Percentiles rank a stretch among this genome's conserved stretches.
phyloP scores from a whole-genome alignment of 371 early-diverging fungal genomes.

The Ecytonucleospora hepatopenaei region DNA sequence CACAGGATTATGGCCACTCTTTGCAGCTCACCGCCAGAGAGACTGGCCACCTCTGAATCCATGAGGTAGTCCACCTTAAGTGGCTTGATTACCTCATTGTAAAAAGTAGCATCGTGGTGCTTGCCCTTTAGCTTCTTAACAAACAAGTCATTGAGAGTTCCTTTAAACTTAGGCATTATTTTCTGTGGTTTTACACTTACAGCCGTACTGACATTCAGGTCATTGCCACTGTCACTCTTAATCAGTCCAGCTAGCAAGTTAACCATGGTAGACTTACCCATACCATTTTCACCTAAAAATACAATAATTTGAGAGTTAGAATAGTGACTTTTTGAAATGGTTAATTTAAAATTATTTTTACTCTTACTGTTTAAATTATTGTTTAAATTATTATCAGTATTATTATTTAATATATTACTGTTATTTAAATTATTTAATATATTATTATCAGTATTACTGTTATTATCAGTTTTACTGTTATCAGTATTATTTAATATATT shows the following conservation, averaged over 20 bases:
- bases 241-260: slow-evolving; percentile 78
- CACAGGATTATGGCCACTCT: slow-evolving; percentile 90
- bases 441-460: too few relatives aligned
- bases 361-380: slow-evolving; percentile 2
- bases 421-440: too few relatives aligned
- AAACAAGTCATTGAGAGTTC: slow-evolving; percentile 82
- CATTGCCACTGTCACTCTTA: slow-evolving; percentile 63
- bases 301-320: slow-evolving; percentile 92
- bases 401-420: neutral
- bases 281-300: slow-evolving; percentile 98
- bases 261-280: slow-evolving; percentile 95
- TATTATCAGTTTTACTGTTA: slow-evolving; percentile 3
- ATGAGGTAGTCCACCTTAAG: slow-evolving; percentile 77
- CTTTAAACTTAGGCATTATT: slow-evolving; percentile 81
- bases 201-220: slow-evolving; percentile 28
- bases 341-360: slow-evolving; percentile 63
- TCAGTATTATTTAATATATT: neutral
- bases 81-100: slow-evolving; percentile 90
- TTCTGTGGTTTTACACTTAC: slow-evolving; percentile 96
- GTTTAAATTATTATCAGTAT: too few relatives aligned
- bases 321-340: slow-evolving; percentile 72
- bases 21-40: slow-evolving; percentile 98
- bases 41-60: slow-evolving; percentile 71
- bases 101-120: slow-evolving; percentile 85
- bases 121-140: slow-evolving; percentile 74